Evolutionary conservation across 2,329 filamentous ascomycete genomes (phyloP).

Genomic region (Neopestalotiopsis clavispora): DNA sequence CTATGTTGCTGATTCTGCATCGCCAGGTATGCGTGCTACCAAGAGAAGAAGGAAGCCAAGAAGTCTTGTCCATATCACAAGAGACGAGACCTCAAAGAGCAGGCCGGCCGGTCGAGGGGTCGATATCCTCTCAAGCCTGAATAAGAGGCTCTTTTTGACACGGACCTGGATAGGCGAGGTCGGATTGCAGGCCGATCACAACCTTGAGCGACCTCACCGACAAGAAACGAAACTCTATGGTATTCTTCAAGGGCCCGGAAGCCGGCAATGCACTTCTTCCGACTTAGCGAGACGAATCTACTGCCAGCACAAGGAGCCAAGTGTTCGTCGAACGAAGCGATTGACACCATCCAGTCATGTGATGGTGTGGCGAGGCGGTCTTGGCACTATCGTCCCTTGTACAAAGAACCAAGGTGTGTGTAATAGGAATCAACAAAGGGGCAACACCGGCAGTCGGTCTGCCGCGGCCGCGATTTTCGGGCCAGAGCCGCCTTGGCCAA

Average conservation of each 20-base stretch:
- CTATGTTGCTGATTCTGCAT: background rate
- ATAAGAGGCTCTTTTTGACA: background rate
- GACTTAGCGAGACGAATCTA: background rate
- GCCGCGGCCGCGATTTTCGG: background rate
- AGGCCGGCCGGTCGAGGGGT: background rate
- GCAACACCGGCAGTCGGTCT: background rate
- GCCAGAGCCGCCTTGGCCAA: background rate
- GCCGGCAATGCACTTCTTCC: background rate
- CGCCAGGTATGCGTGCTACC: background rate
- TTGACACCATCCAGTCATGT: slow-evolving; percentile 3
- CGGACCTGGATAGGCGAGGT: background rate
- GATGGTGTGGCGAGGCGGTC: background rate
- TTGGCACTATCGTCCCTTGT: background rate
- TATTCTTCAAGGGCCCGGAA: background rate
- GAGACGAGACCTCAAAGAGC: background rate
- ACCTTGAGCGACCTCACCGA: background rate
- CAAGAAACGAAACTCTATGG: background rate
- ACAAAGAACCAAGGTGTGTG: slow-evolving; percentile 4
- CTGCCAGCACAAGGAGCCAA: background rate
- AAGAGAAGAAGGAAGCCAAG: background rate
- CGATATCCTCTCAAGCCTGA: background rate
- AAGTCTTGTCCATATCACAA: background rate
- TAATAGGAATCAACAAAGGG: background rate
- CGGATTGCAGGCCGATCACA: background rate
- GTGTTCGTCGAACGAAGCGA: background rate